Evolutionary conservation across 805 yeast species (phyloP).

Genomic region (Millerozyma acaciae): DNA sequence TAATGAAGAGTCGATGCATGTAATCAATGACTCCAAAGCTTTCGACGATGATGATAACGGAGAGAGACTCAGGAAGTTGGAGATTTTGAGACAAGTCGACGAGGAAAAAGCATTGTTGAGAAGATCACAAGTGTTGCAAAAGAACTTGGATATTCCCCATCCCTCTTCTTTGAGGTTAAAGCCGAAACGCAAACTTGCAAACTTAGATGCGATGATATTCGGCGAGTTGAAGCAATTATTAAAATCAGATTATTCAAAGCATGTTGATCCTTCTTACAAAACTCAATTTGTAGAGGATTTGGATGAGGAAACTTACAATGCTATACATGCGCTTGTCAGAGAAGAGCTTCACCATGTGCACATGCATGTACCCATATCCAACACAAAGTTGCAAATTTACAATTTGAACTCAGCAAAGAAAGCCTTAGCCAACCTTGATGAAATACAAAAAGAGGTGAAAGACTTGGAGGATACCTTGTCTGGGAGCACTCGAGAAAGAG

Average conservation of each 20-base stretch:
- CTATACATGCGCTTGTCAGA: slow-evolving; percentile 18
- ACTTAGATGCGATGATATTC: slow-evolving; percentile 18
- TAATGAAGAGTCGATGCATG: slow-evolving; percentile 18
- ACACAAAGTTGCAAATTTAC: slow-evolving; percentile 10
- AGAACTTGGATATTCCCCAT: slow-evolving; percentile 41
- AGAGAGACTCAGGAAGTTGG: slow-evolving; percentile 19
- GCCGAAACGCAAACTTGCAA: neutral
- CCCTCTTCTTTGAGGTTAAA: slow-evolving; percentile 10
- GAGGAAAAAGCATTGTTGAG: slow-evolving; percentile 30
- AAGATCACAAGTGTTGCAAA: slow-evolving; percentile 46
- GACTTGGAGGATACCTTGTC: slow-evolving; percentile 1
- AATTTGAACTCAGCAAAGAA: slow-evolving; percentile 14
- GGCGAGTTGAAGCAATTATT: slow-evolving; percentile 34
- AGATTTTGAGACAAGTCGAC: slow-evolving; percentile 20
- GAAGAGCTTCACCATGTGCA: neutral
- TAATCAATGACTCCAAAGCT: slow-evolving; percentile 18
- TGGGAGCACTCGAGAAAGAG: slow-evolving; percentile 2
- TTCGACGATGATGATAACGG: slow-evolving; percentile 30
- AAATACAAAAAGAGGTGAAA: slow-evolving; percentile 7
- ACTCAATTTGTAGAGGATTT: slow-evolving; percentile 24
- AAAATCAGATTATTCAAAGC: slow-evolving; percentile 38
- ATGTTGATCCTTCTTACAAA: slow-evolving; percentile 16
- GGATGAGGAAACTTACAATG: slow-evolving; percentile 21
- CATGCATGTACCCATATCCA: neutral
- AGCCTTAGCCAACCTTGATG: slow-evolving; percentile 15